Percentiles rank a stretch among this genome's conserved stretches.
These are phyloP conservation scores for Tetradesmus obliquus DNA, from an alignment of 139 green algal species.

Conservation along the genomic window DNA sequence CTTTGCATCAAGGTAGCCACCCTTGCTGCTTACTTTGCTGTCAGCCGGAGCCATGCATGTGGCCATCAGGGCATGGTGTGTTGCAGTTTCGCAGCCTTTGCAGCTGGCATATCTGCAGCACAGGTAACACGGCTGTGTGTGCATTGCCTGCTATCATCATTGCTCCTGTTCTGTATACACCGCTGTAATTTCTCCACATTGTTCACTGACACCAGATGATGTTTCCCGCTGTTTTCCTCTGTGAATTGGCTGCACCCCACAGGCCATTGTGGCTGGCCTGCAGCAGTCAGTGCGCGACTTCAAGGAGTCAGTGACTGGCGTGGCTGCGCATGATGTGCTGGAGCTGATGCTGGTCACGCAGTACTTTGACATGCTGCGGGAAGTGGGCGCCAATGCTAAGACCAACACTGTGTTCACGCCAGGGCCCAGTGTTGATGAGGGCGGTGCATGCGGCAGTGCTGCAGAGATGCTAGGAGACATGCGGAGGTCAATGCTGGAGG, in stretches of 20 bases:
- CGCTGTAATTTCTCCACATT: neutral
- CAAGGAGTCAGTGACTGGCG: conserved; percentile 51
- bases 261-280: conserved; percentile 94
- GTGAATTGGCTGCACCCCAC: neutral
- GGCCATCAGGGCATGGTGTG: too few species aligned
- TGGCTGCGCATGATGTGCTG: conserved; percentile 73
- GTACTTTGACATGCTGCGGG: conserved; percentile 94
- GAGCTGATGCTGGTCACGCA: conserved; percentile 91
- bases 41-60: too few species aligned
- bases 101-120: neutral
- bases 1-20: too few species aligned
- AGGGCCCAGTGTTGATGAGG: neutral
- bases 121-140: neutral
- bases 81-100: too few species aligned
- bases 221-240: neutral
- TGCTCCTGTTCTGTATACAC: neutral
- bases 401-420: conserved; percentile 31
- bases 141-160: neutral
- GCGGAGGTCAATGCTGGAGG: conserved; percentile 28
- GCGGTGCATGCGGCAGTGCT: neutral
- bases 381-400: conserved; percentile 25
- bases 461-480: neutral
- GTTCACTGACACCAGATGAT: neutral
- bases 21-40: too few species aligned
- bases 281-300: conserved; percentile 91